Conservation (phyloP, 805 yeast genomes). For the Monosporozyma aerobia region DNA sequence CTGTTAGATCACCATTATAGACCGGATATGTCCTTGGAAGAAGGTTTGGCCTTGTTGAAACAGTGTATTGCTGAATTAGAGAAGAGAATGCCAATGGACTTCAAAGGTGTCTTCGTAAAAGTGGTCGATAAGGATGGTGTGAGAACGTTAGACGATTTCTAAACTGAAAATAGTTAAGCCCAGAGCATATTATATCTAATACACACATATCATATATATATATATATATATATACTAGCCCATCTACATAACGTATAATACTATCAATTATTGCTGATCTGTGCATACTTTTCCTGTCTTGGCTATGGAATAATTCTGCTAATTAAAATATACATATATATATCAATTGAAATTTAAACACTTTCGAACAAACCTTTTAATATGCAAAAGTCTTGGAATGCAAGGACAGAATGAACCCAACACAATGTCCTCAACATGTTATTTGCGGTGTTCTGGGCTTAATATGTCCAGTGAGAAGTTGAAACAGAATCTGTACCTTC, state of each 20-base stretch:
- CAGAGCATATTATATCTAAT: background rate
- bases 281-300: too few species aligned
- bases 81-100: constrained; percentile 68
- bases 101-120: constrained; percentile 74
- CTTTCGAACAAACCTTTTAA: too few species aligned
- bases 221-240: background rate
- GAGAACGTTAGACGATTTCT: constrained; percentile 30
- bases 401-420: constrained; percentile 30
- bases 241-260: background rate
- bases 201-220: background rate
- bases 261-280: background rate
- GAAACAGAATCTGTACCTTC: constrained; percentile 45
- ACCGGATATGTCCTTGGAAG: constrained; percentile 62
- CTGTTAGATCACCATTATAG: constrained; percentile 84
- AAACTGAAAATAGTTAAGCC: background rate
- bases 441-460: background rate
- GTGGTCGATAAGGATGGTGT: constrained; percentile 57
- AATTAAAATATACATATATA: background rate
- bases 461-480: constrained; percentile 31
- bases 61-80: constrained; percentile 70
- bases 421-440: constrained; percentile 52
- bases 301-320: too few species aligned
- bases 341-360: constrained; percentile 9
- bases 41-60: constrained; percentile 67
- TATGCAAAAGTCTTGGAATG: constrained; percentile 5